Base-by-base conservation (phyloP, 1,284 basidiomycete genomes). In the Peniophora sp. region DNA sequence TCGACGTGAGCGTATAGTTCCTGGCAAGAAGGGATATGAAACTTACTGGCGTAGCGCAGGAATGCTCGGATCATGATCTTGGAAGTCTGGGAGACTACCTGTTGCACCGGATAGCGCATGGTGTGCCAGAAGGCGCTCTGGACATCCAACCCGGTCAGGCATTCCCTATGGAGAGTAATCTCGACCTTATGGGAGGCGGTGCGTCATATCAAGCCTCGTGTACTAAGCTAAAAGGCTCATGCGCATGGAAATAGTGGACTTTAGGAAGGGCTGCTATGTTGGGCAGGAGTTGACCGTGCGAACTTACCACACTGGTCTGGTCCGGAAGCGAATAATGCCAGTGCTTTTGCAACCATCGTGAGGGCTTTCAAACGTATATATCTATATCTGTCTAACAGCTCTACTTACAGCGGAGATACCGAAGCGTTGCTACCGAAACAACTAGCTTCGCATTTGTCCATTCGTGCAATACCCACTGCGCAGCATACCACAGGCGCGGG, bases 221-320 rank as follows among this genome's bases (percentile, higher is more conserved):
- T 27, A 41, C 34, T 15, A 9, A 11, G 39, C 17, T 24, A 24
- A 55, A 36, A n/a, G n/a, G n/a, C 34, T 36, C 34, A 36, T 36
- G 34, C 34, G 34, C 34, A 36, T 36, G 34, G n/a, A 52, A 54
- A 17, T 59, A 95, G 94, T 99, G 60, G 94, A 98, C 67, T 97
- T 97, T 65, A 77, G 90, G 47, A 99, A 99, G 69, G 97, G 97
- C 5, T 99, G 97, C 66, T 99, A 98, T 63, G 85, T 99, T 1
- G 97, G 97, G 2, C 97, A 99, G 72, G 97, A 99, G 62, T 73
- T 99, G 39, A 98, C 96, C 0, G 95, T 97, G 2, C 81, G 97
- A 24, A 98, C 96, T 20, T 96, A 97, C 65, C 93, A 97, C 64
- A 97, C 90, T 1, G 97, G 97, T 6, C 80, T 90, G 14, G 75